Percentiles rank a stretch among this genome's conserved stretches.
Evolutionary conservation across 306 rosid species (phyloP).

Genomic region (Hippophae tibetana): DNA sequence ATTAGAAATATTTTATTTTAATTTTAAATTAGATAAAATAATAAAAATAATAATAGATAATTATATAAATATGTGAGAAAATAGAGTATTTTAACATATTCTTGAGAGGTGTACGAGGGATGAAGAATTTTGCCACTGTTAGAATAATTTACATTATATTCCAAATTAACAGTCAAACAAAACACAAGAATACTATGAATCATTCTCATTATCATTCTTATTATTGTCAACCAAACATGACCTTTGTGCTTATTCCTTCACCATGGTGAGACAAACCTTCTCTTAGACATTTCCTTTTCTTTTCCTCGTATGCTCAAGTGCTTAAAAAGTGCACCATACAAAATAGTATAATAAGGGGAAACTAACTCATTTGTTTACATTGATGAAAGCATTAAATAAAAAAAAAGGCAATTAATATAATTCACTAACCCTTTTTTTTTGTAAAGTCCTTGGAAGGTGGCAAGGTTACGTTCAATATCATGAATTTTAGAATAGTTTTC

Average conservation of each 20-base stretch:
- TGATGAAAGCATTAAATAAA: constrained; percentile 11
- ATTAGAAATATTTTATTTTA: too few species aligned
- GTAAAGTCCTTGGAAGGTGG: constrained; percentile 59
- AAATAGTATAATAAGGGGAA: constrained; percentile 1
- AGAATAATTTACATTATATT: too few species aligned
- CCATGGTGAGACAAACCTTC: constrained; percentile 58
- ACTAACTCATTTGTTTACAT: constrained; percentile 18
- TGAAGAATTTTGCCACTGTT: too few species aligned
- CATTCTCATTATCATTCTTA: too few species aligned
- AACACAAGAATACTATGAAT: too few species aligned
- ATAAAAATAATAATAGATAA: too few species aligned
- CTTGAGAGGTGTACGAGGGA: too few species aligned
- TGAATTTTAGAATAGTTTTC: constrained; percentile 91
- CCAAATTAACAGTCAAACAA: too few species aligned
- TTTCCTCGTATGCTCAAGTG: constrained; percentile 78
- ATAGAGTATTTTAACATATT: too few species aligned
- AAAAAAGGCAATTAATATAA: constrained; percentile 19
- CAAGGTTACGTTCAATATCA: constrained; percentile 79
- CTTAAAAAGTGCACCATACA: constrained; percentile 39
- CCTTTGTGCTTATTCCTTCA: constrained; percentile 67
- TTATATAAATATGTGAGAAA: too few species aligned
- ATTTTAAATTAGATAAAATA: too few species aligned
- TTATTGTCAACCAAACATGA: too few species aligned
- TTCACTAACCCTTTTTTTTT: constrained; percentile 62
- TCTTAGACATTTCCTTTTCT: constrained; percentile 71